Evolutionary conservation across 108 stramenopile genomes (phyloP), one percentile per base, ranked within the genome.

Genomic region (Discostella stelligeroides): DNA sequence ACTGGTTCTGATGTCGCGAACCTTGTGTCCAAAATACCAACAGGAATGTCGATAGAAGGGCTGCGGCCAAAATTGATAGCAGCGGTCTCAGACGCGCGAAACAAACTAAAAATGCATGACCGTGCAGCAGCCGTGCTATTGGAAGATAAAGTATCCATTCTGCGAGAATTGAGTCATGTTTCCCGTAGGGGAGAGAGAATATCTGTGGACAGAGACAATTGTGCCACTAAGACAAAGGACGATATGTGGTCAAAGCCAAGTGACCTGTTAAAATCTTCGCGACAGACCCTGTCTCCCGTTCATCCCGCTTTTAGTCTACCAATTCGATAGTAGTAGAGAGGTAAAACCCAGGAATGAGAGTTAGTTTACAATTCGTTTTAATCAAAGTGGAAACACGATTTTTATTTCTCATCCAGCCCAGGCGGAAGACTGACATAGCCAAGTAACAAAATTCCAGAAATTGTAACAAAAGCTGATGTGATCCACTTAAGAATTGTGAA

Each of bases 21-120:
- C 0, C 79, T 91, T 54, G 88, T 91, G 9, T 60, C 80, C 4
- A 80, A 70, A 63, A 91, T 91, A 23, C 90, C 90, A 21, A 66
- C 75, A 23, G 87, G 89, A 7, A 89, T 94, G 88, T 63, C 79
- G 13, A 87, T 94, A 10, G 89, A 94, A 82, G 92, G 92, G 15
- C 65, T 94, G 9, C 76, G 92, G 21, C 89, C 84, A 41, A 82
- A 86, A 56, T 60, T 94, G 17, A 86, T 91, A 21, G 84, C 89
- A 45, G 88, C 92, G n/a, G 83, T 94, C 17, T 79, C 88, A 37
- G 90, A 94, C 70, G 91, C 91, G 37, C 85, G 90, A 11, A 62
- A 86, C 58, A 91, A 90, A 54, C 60, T 94, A 21, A 74, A 84
- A 57, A 84, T 94, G 39, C 88, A 91, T 47, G 79, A 91, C 60